Conservation (phyloP, 208 protist species). For the Trypanosoma platydactyli region DNA sequence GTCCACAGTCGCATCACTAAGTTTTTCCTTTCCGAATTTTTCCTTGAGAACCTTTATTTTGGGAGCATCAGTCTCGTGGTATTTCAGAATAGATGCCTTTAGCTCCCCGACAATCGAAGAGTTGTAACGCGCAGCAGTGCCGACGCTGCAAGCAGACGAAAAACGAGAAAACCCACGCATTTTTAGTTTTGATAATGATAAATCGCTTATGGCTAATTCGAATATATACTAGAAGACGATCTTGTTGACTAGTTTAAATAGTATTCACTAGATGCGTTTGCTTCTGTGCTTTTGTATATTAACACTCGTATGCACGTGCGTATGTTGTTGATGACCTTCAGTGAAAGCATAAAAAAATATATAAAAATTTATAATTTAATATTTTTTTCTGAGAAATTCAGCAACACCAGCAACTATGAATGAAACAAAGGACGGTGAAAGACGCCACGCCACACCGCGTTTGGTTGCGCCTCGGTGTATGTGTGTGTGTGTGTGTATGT, state of each 20-base stretch:
- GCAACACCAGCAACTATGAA: too few relatives aligned
- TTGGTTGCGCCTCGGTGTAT: too few relatives aligned
- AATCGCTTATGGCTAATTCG: too few relatives aligned
- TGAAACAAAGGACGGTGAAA: too few relatives aligned
- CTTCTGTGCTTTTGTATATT: neutral
- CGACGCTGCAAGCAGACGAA: conserved; percentile 13
- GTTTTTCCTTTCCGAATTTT: conserved; percentile 74
- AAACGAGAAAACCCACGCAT: conserved; percentile 42
- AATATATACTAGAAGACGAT: conserved; percentile 5
- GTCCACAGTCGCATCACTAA: conserved; percentile 90
- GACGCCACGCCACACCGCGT: too few relatives aligned
- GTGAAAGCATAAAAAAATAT: too few relatives aligned
- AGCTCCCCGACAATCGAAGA: conserved; percentile 50
- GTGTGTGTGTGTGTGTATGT: too few relatives aligned
- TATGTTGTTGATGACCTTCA: too few relatives aligned
- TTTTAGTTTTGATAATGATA: too few relatives aligned
- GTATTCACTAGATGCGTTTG: neutral
- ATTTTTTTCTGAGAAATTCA: too few relatives aligned
- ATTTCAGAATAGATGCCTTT: conserved; percentile 43
- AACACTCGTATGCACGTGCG: too few relatives aligned
- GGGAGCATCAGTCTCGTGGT: conserved; percentile 38
- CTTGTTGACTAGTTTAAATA: conserved; percentile 17
- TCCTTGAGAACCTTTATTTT: conserved; percentile 87
- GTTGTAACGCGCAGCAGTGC: conserved; percentile 28
- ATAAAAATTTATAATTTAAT: too few relatives aligned